These are phyloP conservation scores for Endothia cerciana DNA, from an alignment of 2,329 filamentous ascomycete genomes.

Conservation along the genomic window DNA sequence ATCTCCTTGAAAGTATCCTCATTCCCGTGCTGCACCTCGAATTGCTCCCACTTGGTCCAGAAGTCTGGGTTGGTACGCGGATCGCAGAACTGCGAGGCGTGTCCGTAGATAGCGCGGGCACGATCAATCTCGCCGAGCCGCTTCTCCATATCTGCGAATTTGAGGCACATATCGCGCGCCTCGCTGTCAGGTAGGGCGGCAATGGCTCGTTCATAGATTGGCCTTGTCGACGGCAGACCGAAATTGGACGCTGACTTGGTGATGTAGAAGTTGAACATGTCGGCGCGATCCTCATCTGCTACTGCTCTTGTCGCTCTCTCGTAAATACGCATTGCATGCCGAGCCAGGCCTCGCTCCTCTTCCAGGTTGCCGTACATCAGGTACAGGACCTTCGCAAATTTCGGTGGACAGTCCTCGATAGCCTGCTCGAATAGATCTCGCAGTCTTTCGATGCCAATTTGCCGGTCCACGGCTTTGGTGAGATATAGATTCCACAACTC, in stretches of 20 bases:
- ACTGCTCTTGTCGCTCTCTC: conserved; percentile 95
- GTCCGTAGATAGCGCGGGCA: conserved; percentile 92
- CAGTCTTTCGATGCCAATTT: conserved; percentile 91
- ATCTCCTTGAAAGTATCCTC: conserved; percentile 99
- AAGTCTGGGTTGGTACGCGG: conserved; percentile 87
- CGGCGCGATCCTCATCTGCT: conserved; percentile 88
- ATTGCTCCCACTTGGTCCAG: conserved; percentile 96
- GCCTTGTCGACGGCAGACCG: conserved; percentile 88
- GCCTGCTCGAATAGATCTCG: conserved; percentile 97
- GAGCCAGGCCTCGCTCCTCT: conserved; percentile 89
- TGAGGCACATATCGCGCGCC: conserved; percentile 97
- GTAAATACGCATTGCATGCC: conserved; percentile 98
- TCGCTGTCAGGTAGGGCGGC: conserved; percentile 90
- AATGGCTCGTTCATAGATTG: conserved; percentile 96
- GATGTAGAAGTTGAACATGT: conserved; percentile 99
- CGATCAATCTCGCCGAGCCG: conserved; percentile 74
- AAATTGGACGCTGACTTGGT: conserved; percentile 99
- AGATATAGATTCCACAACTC: conserved; percentile 98
- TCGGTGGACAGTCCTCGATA: conserved; percentile 89
- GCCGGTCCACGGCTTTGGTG: conserved; percentile 94
- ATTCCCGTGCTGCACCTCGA: conserved; percentile 97
- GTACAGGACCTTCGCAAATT: conserved; percentile 94
- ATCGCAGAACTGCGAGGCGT: conserved; percentile 96
- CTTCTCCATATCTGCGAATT: conserved; percentile 76
- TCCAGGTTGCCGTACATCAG: conserved; percentile 98